Conservation (phyloP, 2,329 filamentous ascomycete species). For the Bipolaris oryzae region DNA sequence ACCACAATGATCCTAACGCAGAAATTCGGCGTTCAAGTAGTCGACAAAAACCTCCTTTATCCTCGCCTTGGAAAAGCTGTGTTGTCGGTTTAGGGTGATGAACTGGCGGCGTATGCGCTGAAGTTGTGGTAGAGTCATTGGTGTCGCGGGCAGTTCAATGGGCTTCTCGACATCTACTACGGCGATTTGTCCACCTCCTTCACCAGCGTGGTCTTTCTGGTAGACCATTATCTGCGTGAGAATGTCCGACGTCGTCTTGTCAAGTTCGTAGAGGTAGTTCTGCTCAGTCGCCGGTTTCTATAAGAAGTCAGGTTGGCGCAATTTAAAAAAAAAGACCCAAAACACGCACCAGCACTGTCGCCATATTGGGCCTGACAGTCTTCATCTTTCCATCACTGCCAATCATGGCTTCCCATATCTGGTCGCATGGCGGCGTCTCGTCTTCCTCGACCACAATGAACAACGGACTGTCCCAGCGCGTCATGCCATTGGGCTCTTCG, state of each 20-base stretch:
- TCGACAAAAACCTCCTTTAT: conserved; percentile 49
- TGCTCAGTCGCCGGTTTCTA: conserved; percentile 65
- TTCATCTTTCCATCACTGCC: conserved; percentile 67
- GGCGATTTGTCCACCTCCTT: conserved; percentile 64
- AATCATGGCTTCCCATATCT: conserved; percentile 75
- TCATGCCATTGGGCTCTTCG: conserved; percentile 86
- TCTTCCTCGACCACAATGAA: conserved; percentile 82
- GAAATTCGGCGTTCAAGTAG: conserved; percentile 48
- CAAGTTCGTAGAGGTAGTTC: conserved; percentile 80
- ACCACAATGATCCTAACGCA: conserved; percentile 28
- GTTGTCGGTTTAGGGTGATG: conserved; percentile 73
- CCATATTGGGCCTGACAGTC: conserved; percentile 73
- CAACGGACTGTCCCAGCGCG: conserved; percentile 80
- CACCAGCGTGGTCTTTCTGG: conserved; percentile 67
- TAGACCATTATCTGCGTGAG: conserved; percentile 72
- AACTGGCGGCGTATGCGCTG: conserved; percentile 80
- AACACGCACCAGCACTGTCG: conserved; percentile 65
- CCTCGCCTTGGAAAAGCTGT: conserved; percentile 54
- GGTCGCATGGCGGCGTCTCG: conserved; percentile 67
- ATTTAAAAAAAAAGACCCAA: background rate
- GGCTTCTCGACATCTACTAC: conserved; percentile 61
- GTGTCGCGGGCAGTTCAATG: conserved; percentile 69
- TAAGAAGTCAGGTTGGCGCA: conserved; percentile 4
- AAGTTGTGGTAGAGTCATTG: conserved; percentile 73
- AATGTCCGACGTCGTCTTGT: conserved; percentile 78